A percentile compares a stretch with the other conserved stretches of the same genome.
Evolutionary conservation across 305 asterid genomes (phyloP).

Genomic region (Fraxinus floribunda): DNA sequence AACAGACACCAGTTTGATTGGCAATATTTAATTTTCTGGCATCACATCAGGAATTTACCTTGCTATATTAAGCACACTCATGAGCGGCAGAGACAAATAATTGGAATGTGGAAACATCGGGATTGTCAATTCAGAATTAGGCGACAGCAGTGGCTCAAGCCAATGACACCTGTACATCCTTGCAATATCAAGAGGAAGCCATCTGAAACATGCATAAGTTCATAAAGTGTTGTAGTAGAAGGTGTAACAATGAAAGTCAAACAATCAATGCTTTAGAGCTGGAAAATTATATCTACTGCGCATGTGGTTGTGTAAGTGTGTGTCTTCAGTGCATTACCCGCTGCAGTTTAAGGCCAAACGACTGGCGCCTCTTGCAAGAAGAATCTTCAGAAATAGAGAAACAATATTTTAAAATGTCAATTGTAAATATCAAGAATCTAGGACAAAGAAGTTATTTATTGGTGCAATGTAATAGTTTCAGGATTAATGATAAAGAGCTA

Average conservation of each 20-base stretch:
- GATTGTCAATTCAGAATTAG: slow-evolving; percentile 59
- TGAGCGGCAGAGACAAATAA: slow-evolving; percentile 80
- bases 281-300: not conserved
- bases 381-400: slow-evolving; percentile 57
- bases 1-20: not conserved
- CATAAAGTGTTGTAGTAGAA: slow-evolving; percentile 7
- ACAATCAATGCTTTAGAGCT: not conserved
- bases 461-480: not conserved
- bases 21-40: not conserved
- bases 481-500: slow-evolving; percentile 4
- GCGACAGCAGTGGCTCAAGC: slow-evolving; percentile 84
- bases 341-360: slow-evolving; percentile 89
- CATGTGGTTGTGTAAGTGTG: not conserved
- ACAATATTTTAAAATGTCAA: not conserved
- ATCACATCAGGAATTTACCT: slow-evolving; percentile 41
- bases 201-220: slow-evolving; percentile 51
- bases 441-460: not conserved
- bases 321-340: slow-evolving; percentile 50
- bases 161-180: slow-evolving; percentile 96
- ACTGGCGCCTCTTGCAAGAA: slow-evolving; percentile 84
- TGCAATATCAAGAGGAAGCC: slow-evolving; percentile 95
- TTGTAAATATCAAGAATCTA: not conserved
- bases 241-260: slow-evolving; percentile 1
- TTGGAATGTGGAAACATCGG: slow-evolving; percentile 75
- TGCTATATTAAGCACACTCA: slow-evolving; percentile 86